Evolutionary conservation across 305 asterid species (phyloP).

Genomic region (Solanum hybrid): DNA sequence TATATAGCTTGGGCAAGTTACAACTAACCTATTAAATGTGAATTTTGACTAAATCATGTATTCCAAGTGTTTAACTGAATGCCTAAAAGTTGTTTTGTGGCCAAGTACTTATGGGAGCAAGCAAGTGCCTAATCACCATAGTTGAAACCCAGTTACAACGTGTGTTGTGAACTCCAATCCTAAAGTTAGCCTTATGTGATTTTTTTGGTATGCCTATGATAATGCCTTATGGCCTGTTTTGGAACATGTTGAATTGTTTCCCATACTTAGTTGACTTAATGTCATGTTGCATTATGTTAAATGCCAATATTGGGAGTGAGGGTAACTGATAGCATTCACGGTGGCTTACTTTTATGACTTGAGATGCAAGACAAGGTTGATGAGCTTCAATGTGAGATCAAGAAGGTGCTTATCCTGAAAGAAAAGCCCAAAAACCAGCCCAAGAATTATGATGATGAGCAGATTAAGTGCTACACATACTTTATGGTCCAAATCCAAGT

Average conservation of each 20-base stretch:
- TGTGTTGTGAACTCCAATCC: neutral
- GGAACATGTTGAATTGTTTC: neutral
- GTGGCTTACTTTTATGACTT: neutral
- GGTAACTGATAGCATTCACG: neutral
- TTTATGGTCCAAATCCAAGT: neutral
- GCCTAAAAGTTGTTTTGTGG: neutral
- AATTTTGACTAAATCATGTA: neutral
- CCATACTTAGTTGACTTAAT: neutral
- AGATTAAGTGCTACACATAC: neutral
- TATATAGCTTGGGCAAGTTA: neutral
- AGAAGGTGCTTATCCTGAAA: neutral
- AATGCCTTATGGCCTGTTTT: constrained; percentile 18
- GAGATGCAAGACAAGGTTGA: neutral
- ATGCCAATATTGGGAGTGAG: neutral
- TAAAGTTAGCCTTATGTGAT: neutral
- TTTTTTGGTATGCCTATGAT: neutral
- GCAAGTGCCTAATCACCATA: neutral
- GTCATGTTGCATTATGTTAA: neutral
- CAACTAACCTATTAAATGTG: neutral
- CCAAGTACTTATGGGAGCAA: neutral
- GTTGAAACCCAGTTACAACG: neutral
- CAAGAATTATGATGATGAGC: neutral
- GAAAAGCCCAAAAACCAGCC: neutral
- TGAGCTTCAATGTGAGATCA: neutral
- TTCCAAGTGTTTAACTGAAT: neutral